phyloP scores from a whole-genome alignment of 2,329 filamentous ascomycete species.

The Plectosphaerella cucumerina region DNA sequence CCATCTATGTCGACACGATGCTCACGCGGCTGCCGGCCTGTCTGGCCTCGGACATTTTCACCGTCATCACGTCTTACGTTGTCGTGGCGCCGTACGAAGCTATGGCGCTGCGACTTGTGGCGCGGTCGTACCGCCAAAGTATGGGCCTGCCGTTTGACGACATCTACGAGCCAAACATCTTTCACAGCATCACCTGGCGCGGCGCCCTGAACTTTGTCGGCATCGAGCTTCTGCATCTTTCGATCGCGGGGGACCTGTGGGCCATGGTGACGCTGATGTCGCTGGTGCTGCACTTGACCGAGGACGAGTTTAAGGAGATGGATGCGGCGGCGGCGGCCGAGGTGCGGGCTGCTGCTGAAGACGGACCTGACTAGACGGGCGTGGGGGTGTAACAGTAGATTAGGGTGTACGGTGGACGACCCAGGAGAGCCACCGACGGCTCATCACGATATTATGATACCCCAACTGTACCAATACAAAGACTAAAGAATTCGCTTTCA shows the following conservation, averaged over 20 bases:
- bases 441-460: neutral
- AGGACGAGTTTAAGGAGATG: conserved; percentile 37
- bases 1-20: conserved; percentile 40
- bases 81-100: conserved; percentile 44
- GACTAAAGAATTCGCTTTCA: neutral
- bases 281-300: conserved; percentile 34
- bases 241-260: conserved; percentile 42
- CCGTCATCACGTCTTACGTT: conserved; percentile 36
- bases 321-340: conserved; percentile 18
- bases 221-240: conserved; percentile 39
- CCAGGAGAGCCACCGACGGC: too few species aligned
- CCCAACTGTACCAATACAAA: neutral
- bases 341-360: neutral
- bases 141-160: conserved; percentile 30
- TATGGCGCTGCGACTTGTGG: conserved; percentile 38
- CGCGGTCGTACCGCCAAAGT: conserved; percentile 33
- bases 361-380: neutral
- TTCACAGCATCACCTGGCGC: conserved; percentile 32
- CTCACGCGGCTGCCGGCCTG: conserved; percentile 46
- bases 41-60: conserved; percentile 43
- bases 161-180: conserved; percentile 32
- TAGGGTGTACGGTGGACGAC: too few species aligned
- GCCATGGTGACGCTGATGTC: conserved; percentile 31
- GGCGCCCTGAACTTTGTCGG: conserved; percentile 40
- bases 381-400: too few species aligned